A percentile compares a stretch with the other conserved stretches of the same genome.
These are phyloP conservation scores for Plantago coronopus DNA, from an alignment of 305 asterid species.

Conservation along the genomic window DNA sequence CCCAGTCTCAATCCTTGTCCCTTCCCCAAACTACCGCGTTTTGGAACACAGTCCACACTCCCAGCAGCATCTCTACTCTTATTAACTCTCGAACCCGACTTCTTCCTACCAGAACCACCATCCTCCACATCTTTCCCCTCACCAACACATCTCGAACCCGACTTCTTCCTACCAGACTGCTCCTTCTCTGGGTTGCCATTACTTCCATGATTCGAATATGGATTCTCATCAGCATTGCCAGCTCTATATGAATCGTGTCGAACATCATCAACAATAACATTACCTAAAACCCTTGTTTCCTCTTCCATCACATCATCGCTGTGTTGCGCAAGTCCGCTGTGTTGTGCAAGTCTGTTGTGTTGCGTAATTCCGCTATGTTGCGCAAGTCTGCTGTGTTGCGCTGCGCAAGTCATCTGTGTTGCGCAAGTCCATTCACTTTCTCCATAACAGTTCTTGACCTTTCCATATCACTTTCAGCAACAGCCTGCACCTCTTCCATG, in stretches of 20 bases:
- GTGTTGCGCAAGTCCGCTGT: no score
- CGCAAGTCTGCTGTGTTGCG: no score
- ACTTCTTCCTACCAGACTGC: neutral
- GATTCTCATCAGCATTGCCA: neutral
- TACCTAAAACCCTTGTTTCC: neutral
- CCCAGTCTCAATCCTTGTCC: neutral
- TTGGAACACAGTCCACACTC: neutral
- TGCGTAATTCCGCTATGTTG: neutral
- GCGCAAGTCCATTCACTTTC: conserved; percentile 3
- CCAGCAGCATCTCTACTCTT: conserved; percentile 9
- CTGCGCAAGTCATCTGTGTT: no score
- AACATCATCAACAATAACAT: no score
- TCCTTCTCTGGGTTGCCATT: neutral
- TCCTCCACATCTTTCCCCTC: no score
- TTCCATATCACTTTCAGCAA: neutral
- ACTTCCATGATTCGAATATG: neutral
- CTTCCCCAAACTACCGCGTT: neutral
- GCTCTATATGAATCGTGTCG: neutral
- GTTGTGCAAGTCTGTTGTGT: no score
- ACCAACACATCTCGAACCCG: no score
- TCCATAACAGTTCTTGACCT: neutral
- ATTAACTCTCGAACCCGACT: conserved; percentile 1
- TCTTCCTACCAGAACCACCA: neutral
- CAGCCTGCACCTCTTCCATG: neutral
- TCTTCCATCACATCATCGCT: neutral